Percentiles rank a stretch among this genome's conserved stretches.
Evolutionary conservation across 2,329 filamentous ascomycete genomes (phyloP).

Genomic region (Fusarium anthophilum): DNA sequence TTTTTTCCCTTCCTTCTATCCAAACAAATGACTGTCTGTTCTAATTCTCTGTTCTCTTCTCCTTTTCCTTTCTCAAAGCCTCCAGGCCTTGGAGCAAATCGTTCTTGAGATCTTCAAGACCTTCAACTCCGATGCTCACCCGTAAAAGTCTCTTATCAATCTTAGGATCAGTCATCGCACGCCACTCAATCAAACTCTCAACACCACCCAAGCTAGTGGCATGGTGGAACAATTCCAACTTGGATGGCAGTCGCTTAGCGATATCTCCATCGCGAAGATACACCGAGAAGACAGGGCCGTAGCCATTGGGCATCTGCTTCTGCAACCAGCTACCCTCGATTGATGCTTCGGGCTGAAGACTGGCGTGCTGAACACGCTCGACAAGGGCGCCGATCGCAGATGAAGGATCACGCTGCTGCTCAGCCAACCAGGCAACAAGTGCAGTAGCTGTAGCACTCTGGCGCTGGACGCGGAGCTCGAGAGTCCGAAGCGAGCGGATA

Average conservation of each 20-base stretch:
- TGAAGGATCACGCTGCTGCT: conserved; percentile 52
- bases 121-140: conserved; percentile 88
- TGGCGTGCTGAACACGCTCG: conserved; percentile 76
- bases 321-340: conserved; percentile 75
- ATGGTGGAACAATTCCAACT: conserved; percentile 87
- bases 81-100: conserved; percentile 77
- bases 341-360: conserved; percentile 72
- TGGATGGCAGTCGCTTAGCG: conserved; percentile 78
- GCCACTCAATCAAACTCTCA: conserved; percentile 96
- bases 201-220: conserved; percentile 94
- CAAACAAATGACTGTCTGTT: neutral
- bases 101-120: conserved; percentile 81
- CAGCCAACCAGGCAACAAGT: conserved; percentile 77
- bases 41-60: neutral
- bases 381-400: conserved; percentile 64
- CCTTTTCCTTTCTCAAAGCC: conserved; percentile 52
- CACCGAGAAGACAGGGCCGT: conserved; percentile 87
- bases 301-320: conserved; percentile 91
- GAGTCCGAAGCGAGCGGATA: conserved; percentile 82
- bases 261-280: conserved; percentile 66
- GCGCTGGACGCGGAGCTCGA: conserved; percentile 82
- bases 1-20: neutral
- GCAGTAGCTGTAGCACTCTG: conserved; percentile 76
- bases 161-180: conserved; percentile 81
- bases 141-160: conserved; percentile 80